A percentile compares a stretch with the other conserved stretches of the same genome.
These are phyloP conservation scores for Pseudonitzschia multistriata DNA, from an alignment of 108 stramenopile species.

Conservation along the genomic window DNA sequence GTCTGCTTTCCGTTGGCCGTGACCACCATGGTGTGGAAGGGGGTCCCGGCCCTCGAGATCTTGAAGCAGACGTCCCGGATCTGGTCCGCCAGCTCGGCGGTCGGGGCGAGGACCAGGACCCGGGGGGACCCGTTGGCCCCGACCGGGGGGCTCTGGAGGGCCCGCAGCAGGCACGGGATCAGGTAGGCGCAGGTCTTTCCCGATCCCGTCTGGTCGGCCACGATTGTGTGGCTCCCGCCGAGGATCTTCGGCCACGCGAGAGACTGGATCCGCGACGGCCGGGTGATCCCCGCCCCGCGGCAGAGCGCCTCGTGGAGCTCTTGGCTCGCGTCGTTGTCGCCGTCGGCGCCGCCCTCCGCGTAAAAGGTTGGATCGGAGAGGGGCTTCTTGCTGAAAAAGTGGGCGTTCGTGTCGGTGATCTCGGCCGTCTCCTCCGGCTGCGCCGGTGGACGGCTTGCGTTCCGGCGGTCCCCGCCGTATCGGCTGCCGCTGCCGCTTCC, in stretches of 20 bases:
- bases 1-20: conserved; percentile 65
- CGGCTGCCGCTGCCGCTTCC: neutral
- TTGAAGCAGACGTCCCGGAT: conserved; percentile 58
- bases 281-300: conserved; percentile 48
- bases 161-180: conserved; percentile 68
- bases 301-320: conserved; percentile 54
- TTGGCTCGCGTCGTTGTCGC: conserved; percentile 15
- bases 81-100: conserved; percentile 92
- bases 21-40: conserved; percentile 57
- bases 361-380: conserved; percentile 59
- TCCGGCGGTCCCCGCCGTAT: neutral
- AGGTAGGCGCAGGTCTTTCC: conserved; percentile 92
- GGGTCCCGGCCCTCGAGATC: conserved; percentile 32
- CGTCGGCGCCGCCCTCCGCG: conserved; percentile 5
- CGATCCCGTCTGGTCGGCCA: conserved; percentile 94
- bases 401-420: conserved; percentile 39
- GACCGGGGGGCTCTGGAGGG: conserved; percentile 22
- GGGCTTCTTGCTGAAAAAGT: conserved; percentile 74
- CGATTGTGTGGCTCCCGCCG: conserved; percentile 65
- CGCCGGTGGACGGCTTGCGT: neutral
- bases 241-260: conserved; percentile 74
- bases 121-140: conserved; percentile 49
- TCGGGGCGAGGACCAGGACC: conserved; percentile 81
- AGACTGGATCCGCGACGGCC: conserved; percentile 78
- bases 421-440: conserved; percentile 17